Conservation (phyloP, 768 basidiomycete genomes). For the Rhizopogon sp. region DNA sequence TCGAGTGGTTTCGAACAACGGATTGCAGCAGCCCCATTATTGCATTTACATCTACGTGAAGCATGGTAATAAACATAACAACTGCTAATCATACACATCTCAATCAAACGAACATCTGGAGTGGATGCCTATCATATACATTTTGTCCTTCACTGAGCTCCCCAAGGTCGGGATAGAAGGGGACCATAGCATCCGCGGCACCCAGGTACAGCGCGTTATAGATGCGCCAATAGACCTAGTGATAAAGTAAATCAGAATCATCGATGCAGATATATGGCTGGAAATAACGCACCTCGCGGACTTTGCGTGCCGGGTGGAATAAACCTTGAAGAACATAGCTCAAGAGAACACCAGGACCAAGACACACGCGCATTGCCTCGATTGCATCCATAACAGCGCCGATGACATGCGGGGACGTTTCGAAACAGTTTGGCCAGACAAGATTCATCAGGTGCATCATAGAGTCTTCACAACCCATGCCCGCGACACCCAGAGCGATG, state of each 20-base stretch:
- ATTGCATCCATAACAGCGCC: constrained; percentile 98
- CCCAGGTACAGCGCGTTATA: constrained; percentile 95
- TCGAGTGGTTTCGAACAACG: too few relatives aligned
- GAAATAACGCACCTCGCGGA: constrained; percentile 72
- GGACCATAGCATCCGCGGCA: constrained; percentile 86
- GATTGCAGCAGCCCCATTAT: not conserved
- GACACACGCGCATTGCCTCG: constrained; percentile 93
- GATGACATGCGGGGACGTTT: constrained; percentile 97
- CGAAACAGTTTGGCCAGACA: constrained; percentile 99
- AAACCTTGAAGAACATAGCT: constrained; percentile 93
- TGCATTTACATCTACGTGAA: not conserved
- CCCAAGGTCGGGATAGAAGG: constrained; percentile 89
- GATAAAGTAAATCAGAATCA: constrained; percentile 1
- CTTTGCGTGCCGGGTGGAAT: constrained; percentile 96
- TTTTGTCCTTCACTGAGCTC: constrained; percentile 92
- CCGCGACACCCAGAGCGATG: constrained; percentile 92
- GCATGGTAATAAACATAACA: not conserved
- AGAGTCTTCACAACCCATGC: constrained; percentile 96
- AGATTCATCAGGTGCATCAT: constrained; percentile 98
- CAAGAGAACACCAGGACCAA: constrained; percentile 89
- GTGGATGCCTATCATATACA: constrained; percentile 77
- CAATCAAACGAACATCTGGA: constrained; percentile 76
- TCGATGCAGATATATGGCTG: not conserved
- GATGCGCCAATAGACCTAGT: constrained; percentile 82
- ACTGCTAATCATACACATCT: constrained; percentile 4